phyloP scores from a whole-genome alignment of 1,284 basidiomycete genomes.

The Ganoderma leucocontextum region DNA sequence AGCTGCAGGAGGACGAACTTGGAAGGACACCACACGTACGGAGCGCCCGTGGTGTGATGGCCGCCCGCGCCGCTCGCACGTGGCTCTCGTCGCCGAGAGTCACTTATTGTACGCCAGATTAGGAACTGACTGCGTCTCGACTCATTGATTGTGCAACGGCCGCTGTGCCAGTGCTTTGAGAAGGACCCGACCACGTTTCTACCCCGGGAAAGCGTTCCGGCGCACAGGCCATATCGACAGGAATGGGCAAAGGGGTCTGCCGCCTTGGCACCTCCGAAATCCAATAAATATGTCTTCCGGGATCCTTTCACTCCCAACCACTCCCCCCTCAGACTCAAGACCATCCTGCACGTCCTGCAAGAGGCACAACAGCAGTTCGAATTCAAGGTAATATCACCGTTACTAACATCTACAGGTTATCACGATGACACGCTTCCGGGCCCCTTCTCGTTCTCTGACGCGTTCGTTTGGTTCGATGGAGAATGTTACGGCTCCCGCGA shows the following conservation, averaged over 20 bases:
- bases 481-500: constrained; percentile 5
- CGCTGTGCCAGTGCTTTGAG: constrained; percentile 14
- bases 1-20: background rate
- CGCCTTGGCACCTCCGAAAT: constrained; percentile 14
- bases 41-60: background rate
- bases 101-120: constrained; percentile 20
- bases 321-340: constrained; percentile 14
- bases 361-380: constrained; percentile 25
- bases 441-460: constrained; percentile 26
- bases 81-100: background rate
- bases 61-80: background rate
- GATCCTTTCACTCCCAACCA: background rate
- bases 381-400: constrained; percentile 12
- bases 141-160: background rate
- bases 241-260: constrained; percentile 19
- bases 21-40: background rate
- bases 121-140: background rate
- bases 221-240: constrained; percentile 15
- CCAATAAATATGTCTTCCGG: constrained; percentile 11
- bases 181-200: constrained; percentile 1
- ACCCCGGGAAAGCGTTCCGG: background rate
- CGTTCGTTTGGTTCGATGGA: constrained; percentile 14
- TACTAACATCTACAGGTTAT: constrained; percentile 7
- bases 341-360: constrained; percentile 16
- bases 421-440: constrained; percentile 31